A percentile compares a stretch with the other conserved stretches of the same genome.
phyloP scores from a whole-genome alignment of 768 basidiomycete species.

The Krasilnikovozyma curviuscula region DNA sequence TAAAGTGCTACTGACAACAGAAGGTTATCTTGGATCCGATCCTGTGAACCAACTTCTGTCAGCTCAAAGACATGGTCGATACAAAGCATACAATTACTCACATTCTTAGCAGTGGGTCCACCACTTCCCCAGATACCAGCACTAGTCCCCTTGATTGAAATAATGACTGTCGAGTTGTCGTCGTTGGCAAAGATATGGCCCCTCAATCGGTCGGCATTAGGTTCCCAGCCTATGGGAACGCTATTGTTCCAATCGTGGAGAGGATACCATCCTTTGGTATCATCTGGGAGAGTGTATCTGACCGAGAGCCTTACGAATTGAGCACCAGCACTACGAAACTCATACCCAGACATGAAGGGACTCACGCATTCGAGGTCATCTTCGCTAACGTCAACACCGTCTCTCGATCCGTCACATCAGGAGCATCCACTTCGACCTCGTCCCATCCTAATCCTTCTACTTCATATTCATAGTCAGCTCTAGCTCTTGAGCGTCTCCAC shows the following conservation, averaged over 20 bases:
- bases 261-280: slow-evolving; percentile 7
- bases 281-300: slow-evolving; percentile 8
- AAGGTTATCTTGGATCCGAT: slow-evolving; percentile 10
- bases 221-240: slow-evolving; percentile 73
- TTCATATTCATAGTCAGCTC: neutral
- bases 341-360: neutral
- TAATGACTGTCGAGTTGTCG: slow-evolving; percentile 58
- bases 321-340: neutral
- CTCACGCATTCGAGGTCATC: slow-evolving; percentile 69
- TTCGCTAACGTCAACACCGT: slow-evolving; percentile 60
- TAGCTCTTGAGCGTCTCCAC: neutral
- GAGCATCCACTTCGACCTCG: slow-evolving; percentile 42
- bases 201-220: slow-evolving; percentile 69
- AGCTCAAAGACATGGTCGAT: neutral
- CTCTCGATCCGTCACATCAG: slow-evolving; percentile 51
- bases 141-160: slow-evolving; percentile 87
- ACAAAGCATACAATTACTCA: neutral
- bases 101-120: slow-evolving; percentile 65
- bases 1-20: slow-evolving; percentile 5
- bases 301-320: neutral
- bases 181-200: slow-evolving; percentile 51
- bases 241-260: slow-evolving; percentile 45
- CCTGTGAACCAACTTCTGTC: neutral
- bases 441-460: slow-evolving; percentile 36
- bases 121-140: slow-evolving; percentile 50